Base-by-base conservation (phyloP, 177 flowering plant genomes). In the Vitis hybrid region DNA sequence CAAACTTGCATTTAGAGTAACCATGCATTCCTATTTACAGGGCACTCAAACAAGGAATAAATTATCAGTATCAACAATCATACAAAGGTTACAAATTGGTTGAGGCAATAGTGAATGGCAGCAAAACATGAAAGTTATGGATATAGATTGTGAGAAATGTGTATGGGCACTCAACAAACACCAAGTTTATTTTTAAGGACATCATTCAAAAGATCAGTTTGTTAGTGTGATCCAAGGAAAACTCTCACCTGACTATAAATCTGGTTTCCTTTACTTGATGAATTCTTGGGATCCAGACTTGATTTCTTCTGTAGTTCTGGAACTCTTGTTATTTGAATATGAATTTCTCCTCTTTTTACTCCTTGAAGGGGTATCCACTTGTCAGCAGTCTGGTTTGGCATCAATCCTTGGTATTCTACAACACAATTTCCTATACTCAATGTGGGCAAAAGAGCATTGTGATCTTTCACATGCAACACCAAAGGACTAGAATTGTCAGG, bases 311-410 rank as follows among this genome's bases (percentile, higher is more conserved):
- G 78, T 15, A 82, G 70, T 19, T 87, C 89, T 9, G 93, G 97
- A 77, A 88, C 76, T 79, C 76, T 80, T 15, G 94, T 90, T 14
- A 94, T 75, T 70, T 84, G 90, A 64, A 94, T 62, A 70, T 88
- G 98, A 56, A 94, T 89, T 77, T 94, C 97, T 16, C 98, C 98
- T 63, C 81, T 84, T 65, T 76, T 92, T 50, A 92, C 98, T 62
- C 93, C 93, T 83, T 92, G 97, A 33, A 94, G 94, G 16, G 98
- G 98, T 81, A 94, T 92, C 97, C 98, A 94, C 76, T 94, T 94
- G 73, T 94, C 97, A 49, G 84, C 80, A 81, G 75, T 80, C 74
- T 90, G 78, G 65, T 94, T 94, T 16, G 92, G 90, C 67, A 90
- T 85, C 81, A 94, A 76, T 57, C 89, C 69, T 60, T 87, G 89